These are phyloP conservation scores for Calocybe gangraenosa DNA, from an alignment of 768 basidiomycete species.

Conservation along the genomic window DNA sequence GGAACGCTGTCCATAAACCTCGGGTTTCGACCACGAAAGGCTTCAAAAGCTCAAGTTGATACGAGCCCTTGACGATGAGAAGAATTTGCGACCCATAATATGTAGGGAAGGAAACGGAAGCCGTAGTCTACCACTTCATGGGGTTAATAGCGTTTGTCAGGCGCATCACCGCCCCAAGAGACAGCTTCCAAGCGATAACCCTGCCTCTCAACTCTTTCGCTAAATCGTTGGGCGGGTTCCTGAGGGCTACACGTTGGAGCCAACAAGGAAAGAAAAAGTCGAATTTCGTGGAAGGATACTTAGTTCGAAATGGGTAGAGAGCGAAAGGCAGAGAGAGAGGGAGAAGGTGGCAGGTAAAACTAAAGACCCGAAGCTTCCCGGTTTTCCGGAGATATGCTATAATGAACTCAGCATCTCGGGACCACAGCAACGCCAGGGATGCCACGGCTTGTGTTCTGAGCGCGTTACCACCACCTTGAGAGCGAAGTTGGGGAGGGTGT, in stretches of 20 bases:
- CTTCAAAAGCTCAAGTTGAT: neutral
- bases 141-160: neutral
- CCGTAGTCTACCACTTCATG: neutral
- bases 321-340: too few species aligned
- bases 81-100: neutral
- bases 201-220: too few species aligned
- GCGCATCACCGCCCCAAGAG: too few species aligned
- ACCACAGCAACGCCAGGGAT: neutral
- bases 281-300: too few species aligned
- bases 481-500: too few species aligned
- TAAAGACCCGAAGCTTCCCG: neutral
- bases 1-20: neutral
- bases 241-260: too few species aligned
- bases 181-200: too few species aligned
- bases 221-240: too few species aligned
- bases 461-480: conserved; percentile 4
- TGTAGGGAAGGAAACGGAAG: too few species aligned
- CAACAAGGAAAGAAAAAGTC: too few species aligned
- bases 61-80: neutral
- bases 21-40: neutral
- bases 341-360: neutral
- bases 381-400: neutral
- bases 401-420: neutral
- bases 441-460: conserved; percentile 6
- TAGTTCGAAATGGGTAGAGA: too few species aligned